These are phyloP conservation scores for Erythrophleum fordii DNA, from an alignment of 306 rosid species.

Conservation along the genomic window DNA sequence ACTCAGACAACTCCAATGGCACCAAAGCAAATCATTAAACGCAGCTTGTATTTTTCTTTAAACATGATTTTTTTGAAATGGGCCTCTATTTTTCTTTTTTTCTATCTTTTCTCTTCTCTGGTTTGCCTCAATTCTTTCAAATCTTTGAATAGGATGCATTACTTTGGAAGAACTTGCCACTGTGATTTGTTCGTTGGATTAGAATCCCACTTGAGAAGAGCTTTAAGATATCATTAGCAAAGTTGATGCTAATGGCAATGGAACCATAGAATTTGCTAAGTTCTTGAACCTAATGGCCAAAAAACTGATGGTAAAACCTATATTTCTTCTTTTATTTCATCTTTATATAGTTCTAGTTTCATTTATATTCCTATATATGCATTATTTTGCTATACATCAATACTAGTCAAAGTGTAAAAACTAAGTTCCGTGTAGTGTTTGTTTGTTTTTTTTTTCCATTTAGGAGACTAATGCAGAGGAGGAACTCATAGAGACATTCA, in stretches of 20 bases:
- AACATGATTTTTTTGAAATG: too few relatives aligned
- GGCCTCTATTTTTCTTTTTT: too few relatives aligned
- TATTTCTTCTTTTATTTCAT: neutral
- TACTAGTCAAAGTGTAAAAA: too few relatives aligned
- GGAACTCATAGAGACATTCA: conserved; percentile 91
- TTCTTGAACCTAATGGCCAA: conserved; percentile 86
- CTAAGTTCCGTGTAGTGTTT: too few relatives aligned
- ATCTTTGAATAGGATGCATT: conserved; percentile 72
- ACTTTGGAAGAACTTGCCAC: conserved; percentile 91
- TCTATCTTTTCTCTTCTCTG: too few relatives aligned
- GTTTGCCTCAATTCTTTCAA: too few relatives aligned
- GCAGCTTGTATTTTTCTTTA: too few relatives aligned
- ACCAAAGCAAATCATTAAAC: too few relatives aligned
- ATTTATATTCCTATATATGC: too few relatives aligned
- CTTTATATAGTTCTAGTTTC: too few relatives aligned
- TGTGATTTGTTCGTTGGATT: conserved; percentile 90
- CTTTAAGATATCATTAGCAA: conserved; percentile 86
- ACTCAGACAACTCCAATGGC: too few relatives aligned
- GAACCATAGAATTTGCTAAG: conserved; percentile 87
- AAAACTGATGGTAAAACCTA: conserved; percentile 68
- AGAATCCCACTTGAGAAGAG: conserved; percentile 93
- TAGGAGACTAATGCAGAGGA: conserved; percentile 92
- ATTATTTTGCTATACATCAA: too few relatives aligned
- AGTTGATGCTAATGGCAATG: conserved; percentile 87
- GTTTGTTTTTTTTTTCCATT: neutral